A percentile compares a stretch with the other conserved stretches of the same genome.
Conservation (phyloP, 2,329 filamentous ascomycete species). For the Cytospora piceae region DNA sequence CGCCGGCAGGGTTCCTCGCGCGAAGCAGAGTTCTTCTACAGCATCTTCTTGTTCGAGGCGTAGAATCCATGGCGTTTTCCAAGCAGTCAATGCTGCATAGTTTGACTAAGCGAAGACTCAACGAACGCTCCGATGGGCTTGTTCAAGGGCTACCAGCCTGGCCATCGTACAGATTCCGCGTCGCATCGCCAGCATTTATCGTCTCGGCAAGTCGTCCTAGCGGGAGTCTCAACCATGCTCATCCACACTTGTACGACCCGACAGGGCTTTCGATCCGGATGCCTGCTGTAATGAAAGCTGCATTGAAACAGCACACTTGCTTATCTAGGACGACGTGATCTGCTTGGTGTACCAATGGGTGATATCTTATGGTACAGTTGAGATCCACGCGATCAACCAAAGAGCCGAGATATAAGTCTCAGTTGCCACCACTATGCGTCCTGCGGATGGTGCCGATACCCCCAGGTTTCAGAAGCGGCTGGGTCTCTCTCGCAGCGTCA, state of each 20-base stretch:
- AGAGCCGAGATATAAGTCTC: neutral
- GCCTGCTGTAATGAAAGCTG: neutral
- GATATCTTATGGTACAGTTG: neutral
- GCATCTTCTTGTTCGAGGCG: neutral
- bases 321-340: neutral
- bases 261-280: neutral
- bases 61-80: neutral
- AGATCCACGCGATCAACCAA: neutral
- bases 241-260: neutral
- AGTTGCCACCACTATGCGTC: constrained; percentile 38
- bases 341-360: neutral
- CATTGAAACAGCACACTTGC: neutral
- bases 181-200: neutral
- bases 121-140: neutral
- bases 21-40: too few species aligned
- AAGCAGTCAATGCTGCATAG: neutral
- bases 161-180: neutral
- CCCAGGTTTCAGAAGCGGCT: constrained; percentile 54
- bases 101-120: neutral
- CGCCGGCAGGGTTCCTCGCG: neutral
- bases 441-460: constrained; percentile 52
- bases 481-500: constrained; percentile 54
- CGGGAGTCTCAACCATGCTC: neutral
- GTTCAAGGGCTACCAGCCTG: neutral
- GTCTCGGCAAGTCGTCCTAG: neutral